phyloP scores from a whole-genome alignment of 2,329 filamentous ascomycete species.

The Tolypocladium ovalisporum region DNA sequence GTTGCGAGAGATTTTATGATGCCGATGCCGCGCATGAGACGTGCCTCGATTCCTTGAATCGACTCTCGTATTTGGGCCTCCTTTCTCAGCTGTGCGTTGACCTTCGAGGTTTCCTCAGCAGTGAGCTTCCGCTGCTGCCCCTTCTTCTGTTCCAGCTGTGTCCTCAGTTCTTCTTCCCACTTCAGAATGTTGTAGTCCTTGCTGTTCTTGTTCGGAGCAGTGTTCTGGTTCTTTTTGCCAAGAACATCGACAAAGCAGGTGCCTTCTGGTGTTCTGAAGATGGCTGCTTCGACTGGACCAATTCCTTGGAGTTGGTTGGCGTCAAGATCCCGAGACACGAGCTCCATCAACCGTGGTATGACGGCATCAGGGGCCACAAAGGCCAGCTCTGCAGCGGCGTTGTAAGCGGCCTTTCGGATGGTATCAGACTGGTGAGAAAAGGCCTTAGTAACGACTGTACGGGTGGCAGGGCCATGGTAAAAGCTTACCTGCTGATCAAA shows the following conservation, averaged over 20 bases:
- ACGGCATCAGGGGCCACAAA: slow-evolving; percentile 84
- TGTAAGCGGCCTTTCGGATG: slow-evolving; percentile 63
- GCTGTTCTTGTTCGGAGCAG: slow-evolving; percentile 71
- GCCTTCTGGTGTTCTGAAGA: slow-evolving; percentile 83
- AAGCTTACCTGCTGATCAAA: slow-evolving; percentile 38
- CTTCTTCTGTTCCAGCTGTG: slow-evolving; percentile 86
- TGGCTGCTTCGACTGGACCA: slow-evolving; percentile 81
- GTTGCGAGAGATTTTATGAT: slow-evolving; percentile 73
- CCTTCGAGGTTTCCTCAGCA: slow-evolving; percentile 77
- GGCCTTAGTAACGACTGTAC: slow-evolving; percentile 1
- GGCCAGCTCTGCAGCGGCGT: slow-evolving; percentile 78
- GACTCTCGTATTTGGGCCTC: slow-evolving; percentile 67
- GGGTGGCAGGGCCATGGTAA: neutral
- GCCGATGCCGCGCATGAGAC: slow-evolving; percentile 71
- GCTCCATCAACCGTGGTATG: slow-evolving; percentile 62
- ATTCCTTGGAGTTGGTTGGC: slow-evolving; percentile 57
- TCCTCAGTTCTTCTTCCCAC: slow-evolving; percentile 88
- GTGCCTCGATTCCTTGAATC: slow-evolving; percentile 59
- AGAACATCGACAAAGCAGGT: slow-evolving; percentile 85
- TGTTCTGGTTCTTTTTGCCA: slow-evolving; percentile 63
- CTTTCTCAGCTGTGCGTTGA: slow-evolving; percentile 82
- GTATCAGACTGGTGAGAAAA: slow-evolving; percentile 13
- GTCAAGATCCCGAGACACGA: slow-evolving; percentile 66
- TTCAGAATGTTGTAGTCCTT: slow-evolving; percentile 95
- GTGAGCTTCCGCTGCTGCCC: slow-evolving; percentile 85